phyloP scores from a whole-genome alignment of 176 grass and related monocot genomes.

The Alopecurus myosuroides region DNA sequence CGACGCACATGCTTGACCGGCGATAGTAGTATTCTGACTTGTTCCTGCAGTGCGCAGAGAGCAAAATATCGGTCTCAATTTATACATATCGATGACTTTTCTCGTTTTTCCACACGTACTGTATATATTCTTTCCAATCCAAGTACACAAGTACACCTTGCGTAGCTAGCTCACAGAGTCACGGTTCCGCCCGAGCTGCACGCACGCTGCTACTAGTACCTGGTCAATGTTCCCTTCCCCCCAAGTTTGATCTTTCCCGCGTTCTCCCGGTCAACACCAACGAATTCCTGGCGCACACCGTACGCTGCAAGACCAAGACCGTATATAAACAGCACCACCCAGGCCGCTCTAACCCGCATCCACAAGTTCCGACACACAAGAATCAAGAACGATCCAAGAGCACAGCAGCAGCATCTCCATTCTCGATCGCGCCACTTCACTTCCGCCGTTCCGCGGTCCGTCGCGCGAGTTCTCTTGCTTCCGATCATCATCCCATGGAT shows the following conservation, averaged over 20 bases:
- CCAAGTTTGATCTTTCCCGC: background rate
- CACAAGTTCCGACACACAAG: background rate
- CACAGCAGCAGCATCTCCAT: background rate
- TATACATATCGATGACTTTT: background rate
- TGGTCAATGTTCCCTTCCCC: slow-evolving; percentile 8
- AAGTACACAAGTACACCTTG: background rate
- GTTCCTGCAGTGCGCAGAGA: background rate
- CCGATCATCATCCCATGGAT: background rate
- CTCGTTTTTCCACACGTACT: background rate
- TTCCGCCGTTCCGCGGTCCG: background rate
- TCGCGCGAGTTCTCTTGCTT: background rate
- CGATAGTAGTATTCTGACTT: background rate
- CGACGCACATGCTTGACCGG: background rate
- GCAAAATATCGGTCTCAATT: background rate
- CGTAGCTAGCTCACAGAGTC: background rate
- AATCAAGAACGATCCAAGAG: background rate
- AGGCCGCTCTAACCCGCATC: background rate
- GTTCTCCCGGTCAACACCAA: background rate
- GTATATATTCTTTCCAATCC: background rate
- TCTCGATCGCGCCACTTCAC: background rate
- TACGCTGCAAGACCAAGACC: background rate
- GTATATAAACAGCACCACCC: background rate
- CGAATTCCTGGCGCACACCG: background rate
- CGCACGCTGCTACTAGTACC: background rate
- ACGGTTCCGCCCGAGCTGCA: background rate